Evolutionary conservation across 176 grass and related monocot genomes (phyloP).

Genomic region (Musa troglodytarum): DNA sequence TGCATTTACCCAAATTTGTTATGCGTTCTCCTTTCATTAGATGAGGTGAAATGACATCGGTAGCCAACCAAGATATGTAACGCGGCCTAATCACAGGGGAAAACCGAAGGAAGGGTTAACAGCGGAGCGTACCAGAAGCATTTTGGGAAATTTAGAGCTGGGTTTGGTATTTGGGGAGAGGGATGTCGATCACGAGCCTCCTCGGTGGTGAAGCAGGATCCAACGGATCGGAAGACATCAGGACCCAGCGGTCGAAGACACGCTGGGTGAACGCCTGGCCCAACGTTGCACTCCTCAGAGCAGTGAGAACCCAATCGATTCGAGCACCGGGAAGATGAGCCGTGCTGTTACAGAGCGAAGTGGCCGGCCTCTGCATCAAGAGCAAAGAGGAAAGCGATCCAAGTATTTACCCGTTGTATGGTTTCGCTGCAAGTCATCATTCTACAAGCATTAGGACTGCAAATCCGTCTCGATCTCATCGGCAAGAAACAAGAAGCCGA

Average conservation of each 20-base stretch:
- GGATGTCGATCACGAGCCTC: not conserved
- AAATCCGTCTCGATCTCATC: too few relatives aligned
- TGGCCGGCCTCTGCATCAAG: not conserved
- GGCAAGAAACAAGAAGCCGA: too few relatives aligned
- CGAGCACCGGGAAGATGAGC: not conserved
- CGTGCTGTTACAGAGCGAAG: not conserved
- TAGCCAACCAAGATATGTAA: too few relatives aligned
- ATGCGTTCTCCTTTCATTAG: too few relatives aligned
- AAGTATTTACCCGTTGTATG: too few relatives aligned
- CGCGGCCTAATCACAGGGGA: too few relatives aligned
- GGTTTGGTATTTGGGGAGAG: not conserved
- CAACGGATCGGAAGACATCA: not conserved
- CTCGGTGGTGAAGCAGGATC: not conserved
- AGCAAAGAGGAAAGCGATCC: too few relatives aligned
- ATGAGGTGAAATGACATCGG: too few relatives aligned
- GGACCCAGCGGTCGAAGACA: constrained; percentile 1
- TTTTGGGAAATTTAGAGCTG: not conserved
- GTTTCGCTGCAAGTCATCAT: too few relatives aligned
- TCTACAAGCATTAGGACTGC: too few relatives aligned
- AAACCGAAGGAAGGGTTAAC: too few relatives aligned
- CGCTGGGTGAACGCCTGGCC: constrained; percentile 2
- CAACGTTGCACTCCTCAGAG: not conserved
- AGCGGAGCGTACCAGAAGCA: not conserved
- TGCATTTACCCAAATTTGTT: too few relatives aligned
- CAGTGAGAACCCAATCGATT: not conserved